Evolutionary conservation across 2,329 filamentous ascomycete species (phyloP).

Genomic region (Penicillium sp.): DNA sequence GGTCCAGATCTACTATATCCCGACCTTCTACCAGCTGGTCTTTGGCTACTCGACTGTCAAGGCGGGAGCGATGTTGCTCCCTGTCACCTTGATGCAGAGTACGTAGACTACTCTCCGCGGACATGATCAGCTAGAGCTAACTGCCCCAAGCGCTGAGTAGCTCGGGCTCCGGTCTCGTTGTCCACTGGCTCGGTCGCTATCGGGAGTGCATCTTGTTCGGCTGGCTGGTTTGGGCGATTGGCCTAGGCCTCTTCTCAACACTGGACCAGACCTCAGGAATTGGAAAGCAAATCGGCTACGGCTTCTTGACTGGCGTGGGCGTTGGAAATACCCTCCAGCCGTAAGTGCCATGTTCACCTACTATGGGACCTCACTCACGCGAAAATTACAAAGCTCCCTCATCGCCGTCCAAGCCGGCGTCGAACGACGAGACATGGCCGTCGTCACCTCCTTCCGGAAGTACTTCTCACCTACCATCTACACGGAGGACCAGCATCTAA

Average conservation of each 20-base stretch:
- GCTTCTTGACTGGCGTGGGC: conserved; percentile 52
- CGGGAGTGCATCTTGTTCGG: conserved; percentile 55
- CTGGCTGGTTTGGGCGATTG: conserved; percentile 53
- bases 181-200: conserved; percentile 54
- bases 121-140: conserved; percentile 30
- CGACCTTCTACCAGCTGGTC: conserved; percentile 60
- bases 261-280: conserved; percentile 49
- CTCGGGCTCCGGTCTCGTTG: conserved; percentile 52
- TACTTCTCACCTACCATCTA: conserved; percentile 10
- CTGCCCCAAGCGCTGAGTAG: conserved; percentile 49
- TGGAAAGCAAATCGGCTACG: conserved; percentile 56
- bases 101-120: conserved; percentile 3
- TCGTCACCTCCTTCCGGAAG: conserved; percentile 41
- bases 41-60: conserved; percentile 44
- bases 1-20: conserved; percentile 61
- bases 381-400: conserved; percentile 22
- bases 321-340: conserved; percentile 55
- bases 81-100: conserved; percentile 51
- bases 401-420: conserved; percentile 44
- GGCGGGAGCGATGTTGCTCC: conserved; percentile 52
- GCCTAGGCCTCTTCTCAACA: conserved; percentile 54
- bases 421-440: conserved; percentile 41
- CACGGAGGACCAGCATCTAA: background rate
- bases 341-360: conserved; percentile 12
- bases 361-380: background rate